Evolutionary conservation across 164 flowering plant genomes (phyloP).

Genomic region (Chloranthus sessilifolius): DNA sequence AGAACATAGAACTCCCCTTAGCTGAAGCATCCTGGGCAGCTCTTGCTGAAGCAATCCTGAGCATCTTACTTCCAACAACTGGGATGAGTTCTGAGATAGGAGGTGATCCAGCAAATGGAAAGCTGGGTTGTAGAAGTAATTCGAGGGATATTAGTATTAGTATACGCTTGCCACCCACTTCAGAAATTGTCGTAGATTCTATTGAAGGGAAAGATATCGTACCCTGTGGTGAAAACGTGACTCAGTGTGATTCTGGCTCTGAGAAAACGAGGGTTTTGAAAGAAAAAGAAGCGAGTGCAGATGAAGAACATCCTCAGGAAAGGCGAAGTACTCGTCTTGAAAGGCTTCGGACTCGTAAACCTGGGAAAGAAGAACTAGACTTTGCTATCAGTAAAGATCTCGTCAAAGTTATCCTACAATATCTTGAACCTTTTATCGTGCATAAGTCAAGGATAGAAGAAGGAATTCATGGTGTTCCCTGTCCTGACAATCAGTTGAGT

Average conservation of each 20-base stretch:
- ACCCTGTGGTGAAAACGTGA: conserved; percentile 21
- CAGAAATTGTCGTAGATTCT: conserved; percentile 26
- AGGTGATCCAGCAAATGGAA: conserved; percentile 14
- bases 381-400: conserved; percentile 47
- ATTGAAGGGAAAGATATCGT: conserved; percentile 26
- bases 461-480: conserved; percentile 16
- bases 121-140: conserved; percentile 10
- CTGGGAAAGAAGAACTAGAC: conserved; percentile 79
- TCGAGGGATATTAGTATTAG: conserved; percentile 41
- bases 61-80: conserved; percentile 30
- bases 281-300: conserved; percentile 44
- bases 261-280: conserved; percentile 31
- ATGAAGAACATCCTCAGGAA: conserved; percentile 83
- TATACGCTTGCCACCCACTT: conserved; percentile 41
- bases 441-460: conserved; percentile 27
- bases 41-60: conserved; percentile 49
- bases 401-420: conserved; percentile 50
- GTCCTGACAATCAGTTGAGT: conserved; percentile 20
- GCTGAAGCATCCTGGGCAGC: conserved; percentile 72
- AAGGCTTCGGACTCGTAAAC: conserved; percentile 82
- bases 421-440: conserved; percentile 57
- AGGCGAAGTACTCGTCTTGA: conserved; percentile 90
- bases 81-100: conserved; percentile 29
- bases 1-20: conserved; percentile 47
- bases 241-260: conserved; percentile 22